Percentiles rank a stretch among this genome's conserved stretches.
Evolutionary conservation across 305 asterid genomes (phyloP).

Genomic region (Rubia tinctorum): DNA sequence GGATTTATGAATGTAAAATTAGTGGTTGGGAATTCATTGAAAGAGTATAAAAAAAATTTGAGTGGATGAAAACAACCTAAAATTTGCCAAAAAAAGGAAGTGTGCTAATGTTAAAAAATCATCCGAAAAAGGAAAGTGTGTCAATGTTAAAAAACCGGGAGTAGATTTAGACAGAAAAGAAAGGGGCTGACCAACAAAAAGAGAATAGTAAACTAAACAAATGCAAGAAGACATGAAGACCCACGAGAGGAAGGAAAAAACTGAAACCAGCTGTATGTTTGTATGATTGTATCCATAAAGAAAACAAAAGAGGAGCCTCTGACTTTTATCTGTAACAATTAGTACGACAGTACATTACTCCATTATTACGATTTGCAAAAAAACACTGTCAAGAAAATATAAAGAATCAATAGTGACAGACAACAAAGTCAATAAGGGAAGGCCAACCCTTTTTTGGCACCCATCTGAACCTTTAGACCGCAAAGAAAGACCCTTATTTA

Average conservation of each 20-base stretch:
- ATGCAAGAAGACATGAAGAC: background rate
- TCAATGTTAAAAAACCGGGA: too few species aligned
- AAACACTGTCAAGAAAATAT: conserved; percentile 23
- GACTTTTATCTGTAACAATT: conserved; percentile 3
- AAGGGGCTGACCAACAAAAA: background rate
- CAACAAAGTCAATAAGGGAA: conserved; percentile 56
- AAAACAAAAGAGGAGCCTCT: conserved; percentile 4
- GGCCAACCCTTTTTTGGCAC: conserved; percentile 40
- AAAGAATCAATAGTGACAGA: conserved; percentile 33
- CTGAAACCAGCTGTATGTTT: background rate
- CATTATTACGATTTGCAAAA: conserved; percentile 21
- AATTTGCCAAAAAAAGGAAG: too few species aligned
- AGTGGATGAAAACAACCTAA: too few species aligned
- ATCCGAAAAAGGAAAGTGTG: too few species aligned
- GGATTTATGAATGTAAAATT: too few species aligned
- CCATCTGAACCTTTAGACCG: conserved; percentile 21
- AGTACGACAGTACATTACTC: background rate
- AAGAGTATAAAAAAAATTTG: too few species aligned
- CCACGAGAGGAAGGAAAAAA: background rate
- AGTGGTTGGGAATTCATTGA: too few species aligned
- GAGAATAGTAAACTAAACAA: background rate
- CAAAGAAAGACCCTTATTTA: conserved; percentile 8
- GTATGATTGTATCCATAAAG: background rate
- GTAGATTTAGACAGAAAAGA: background rate
- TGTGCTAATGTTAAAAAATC: too few species aligned